Evolutionary conservation across 345 rosid species (phyloP), one percentile per base, ranked within the genome.

Genomic region (Raphanus raphanistrum): DNA sequence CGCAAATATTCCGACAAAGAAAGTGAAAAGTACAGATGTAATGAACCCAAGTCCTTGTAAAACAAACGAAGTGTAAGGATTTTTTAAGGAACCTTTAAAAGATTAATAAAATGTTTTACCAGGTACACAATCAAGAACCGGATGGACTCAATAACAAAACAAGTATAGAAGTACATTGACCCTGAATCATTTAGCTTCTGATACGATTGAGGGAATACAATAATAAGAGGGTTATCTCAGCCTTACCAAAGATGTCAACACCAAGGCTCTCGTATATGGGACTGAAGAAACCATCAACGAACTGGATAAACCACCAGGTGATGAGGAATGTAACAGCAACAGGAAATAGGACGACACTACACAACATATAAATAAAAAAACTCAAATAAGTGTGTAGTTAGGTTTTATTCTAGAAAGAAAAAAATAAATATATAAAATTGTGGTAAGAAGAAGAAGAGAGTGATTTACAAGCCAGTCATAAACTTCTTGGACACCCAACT

Each of bases 401-500:
- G 8, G 2, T 13, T 31, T 13, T 21, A 21, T 21, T 28, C 3
- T 28, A 28, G 29, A 28, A 28, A 28, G 29, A n/a, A 66, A 71
- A 2, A 12, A 7, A 36, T 21, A 36, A 36, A 36, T 6, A 36
- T 8, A 36, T 36, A 36, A 50, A 50, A n/a, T 50, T 6, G 55
- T 50, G 55, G 17, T 50, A n/a, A 11, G 21, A 21, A 8, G 12
- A 35, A 45, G 66, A 35, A 66, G 31, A 32, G 73, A 66, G 48
- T 59, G 65, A 45, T 54, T 79, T 85, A 92, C 96, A 92, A 90
- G 87, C 94, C 98, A 66, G 94, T 90, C 90, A 92, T 92, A 83
- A 92, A 92, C 88, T 90, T 92, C 89, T 88, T 90, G 0, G 97
- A 92, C 55, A 82, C 90, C 97, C 97, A 92, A 81, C 97, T 92